Base-by-base conservation (phyloP, 2,329 filamentous ascomycete genomes). In the Colletotrichum abscissum region DNA sequence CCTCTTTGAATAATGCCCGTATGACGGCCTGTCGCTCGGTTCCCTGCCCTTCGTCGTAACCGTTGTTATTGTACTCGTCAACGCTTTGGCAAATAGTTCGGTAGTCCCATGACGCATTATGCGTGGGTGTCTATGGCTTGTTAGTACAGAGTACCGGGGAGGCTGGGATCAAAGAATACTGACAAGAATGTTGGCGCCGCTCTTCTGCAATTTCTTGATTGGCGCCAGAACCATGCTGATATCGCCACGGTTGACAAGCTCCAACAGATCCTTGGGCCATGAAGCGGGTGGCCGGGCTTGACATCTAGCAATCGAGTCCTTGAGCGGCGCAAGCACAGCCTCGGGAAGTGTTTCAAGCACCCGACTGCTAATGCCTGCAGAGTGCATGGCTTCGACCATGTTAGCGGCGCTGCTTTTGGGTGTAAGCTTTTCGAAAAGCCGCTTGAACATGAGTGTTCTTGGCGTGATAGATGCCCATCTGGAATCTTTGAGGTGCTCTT, bases 1-100 rank as follows among this genome's bases (percentile, higher is more conserved):
- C 97, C 76, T 98, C 95, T 73, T 92, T 92, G 87, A 98, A 99
- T 33, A 99, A 92, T 9, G 97, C 87, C 64, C 92, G 91, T 35
- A 97, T 97, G 8, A 98, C 91, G 11, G 92, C 89, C 81, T 96
- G 92, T 33, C 95, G 91, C 79, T 98, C 94, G 38, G 92, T 93
- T 80, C 97, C 95, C 68, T 95, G 93, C 6, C 93, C 92, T 59
- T 94, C 94, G 75, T 97, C 93, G 67, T 93, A 91, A 0, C 91
- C 88, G 57, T 90, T 88, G 57, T 83, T 86, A 69, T 85, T 88
- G 68, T 88, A 85, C 52, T 91, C 88, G 57, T 94, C 92, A 1
- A 90, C 85, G 52, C 88, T 89, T 73, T 91, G 88, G 75, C 94
- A 96, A 38, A 98, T 91, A n/a, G 92, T 87, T 76, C 92, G 93